These are phyloP conservation scores for Mortierella sp. DNA, from an alignment of 371 early-diverging fungal genomes.

Conservation along the genomic window DNA sequence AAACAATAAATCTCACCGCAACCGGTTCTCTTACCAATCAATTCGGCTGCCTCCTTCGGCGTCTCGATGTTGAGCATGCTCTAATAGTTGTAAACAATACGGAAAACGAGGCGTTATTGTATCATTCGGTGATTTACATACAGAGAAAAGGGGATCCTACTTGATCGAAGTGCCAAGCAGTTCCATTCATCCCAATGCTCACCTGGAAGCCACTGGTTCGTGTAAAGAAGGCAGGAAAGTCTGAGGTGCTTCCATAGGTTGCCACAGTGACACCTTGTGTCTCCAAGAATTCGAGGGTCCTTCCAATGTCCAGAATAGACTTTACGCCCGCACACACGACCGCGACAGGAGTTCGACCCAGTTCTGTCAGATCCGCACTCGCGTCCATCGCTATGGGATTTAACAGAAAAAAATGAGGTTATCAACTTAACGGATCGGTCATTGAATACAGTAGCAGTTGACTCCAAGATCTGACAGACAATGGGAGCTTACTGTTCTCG, in stretches of 20 bases:
- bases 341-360: constrained; percentile 91
- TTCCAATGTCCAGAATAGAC: constrained; percentile 91
- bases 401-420: background rate
- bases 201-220: constrained; percentile 79
- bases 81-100: constrained; percentile 33
- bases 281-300: constrained; percentile 93
- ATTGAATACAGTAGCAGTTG: background rate
- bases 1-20: background rate
- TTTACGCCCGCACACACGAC: constrained; percentile 97
- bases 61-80: constrained; percentile 74
- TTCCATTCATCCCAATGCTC: constrained; percentile 15
- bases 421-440: background rate
- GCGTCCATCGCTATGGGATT: constrained; percentile 78
- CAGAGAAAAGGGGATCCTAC: background rate
- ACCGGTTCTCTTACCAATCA: constrained; percentile 64
- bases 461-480: constrained; percentile 4
- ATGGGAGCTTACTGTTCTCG: constrained; percentile 67
- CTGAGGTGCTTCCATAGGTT: constrained; percentile 71
- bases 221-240: constrained; percentile 94
- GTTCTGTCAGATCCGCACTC: constrained; percentile 93
- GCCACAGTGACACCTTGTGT: constrained; percentile 95
- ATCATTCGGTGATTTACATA: background rate
- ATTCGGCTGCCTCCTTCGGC: constrained; percentile 73
- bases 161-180: too few relatives aligned
- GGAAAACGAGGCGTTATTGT: background rate